Base-by-base conservation (phyloP, 805 yeast species). In the Lachancea lanzarotensis region DNA sequence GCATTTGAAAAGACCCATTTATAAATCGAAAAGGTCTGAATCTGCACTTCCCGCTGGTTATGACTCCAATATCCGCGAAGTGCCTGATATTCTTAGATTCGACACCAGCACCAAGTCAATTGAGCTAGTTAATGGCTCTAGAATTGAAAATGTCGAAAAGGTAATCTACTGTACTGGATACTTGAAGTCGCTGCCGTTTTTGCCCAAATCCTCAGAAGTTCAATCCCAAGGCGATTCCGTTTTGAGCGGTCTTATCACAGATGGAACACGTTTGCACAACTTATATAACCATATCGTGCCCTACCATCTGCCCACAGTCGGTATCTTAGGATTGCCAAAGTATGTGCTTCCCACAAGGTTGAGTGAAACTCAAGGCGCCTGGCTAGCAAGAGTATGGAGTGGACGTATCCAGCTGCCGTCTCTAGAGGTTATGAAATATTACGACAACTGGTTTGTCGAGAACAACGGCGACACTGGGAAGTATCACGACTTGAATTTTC, bases 131-230 rank as follows among this genome's bases (percentile, higher is more conserved):
- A 78, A 78, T 50, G 88, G 83, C 2, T 51, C 61, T 2, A 59
- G 53, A 10, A 46, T 81, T 2, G 52, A 53, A 1, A 69, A 68
- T 31, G 74, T 84, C 34, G 90, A 84, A 49, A 55, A 57, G 18
- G 66, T 86, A 9, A 66, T 85, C 9, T 83, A 80, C 59, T 84
- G 86, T 40, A 85, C 95, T 0, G 95, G 95, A 1, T 86, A 84
- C 60, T 67, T 78, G 38, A 79, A 79, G 55, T 73, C 78, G 31
- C 69, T 76, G 45, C 93, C 95, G 17, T 83, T 76, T 52, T 60
- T 86, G 41, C 70, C 74, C 45, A 35, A 39, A 20, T 29, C 46
- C 10, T 40, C 51, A 16, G 42, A 45, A 39, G 45, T 54, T 40
- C 12, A 41, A 3, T 41, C 44, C 26, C 15, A 33, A 10, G 47